These are phyloP conservation scores for Chamaecyparis obtusa DNA, from an alignment of 75 land plant genomes.

Conservation along the genomic window DNA sequence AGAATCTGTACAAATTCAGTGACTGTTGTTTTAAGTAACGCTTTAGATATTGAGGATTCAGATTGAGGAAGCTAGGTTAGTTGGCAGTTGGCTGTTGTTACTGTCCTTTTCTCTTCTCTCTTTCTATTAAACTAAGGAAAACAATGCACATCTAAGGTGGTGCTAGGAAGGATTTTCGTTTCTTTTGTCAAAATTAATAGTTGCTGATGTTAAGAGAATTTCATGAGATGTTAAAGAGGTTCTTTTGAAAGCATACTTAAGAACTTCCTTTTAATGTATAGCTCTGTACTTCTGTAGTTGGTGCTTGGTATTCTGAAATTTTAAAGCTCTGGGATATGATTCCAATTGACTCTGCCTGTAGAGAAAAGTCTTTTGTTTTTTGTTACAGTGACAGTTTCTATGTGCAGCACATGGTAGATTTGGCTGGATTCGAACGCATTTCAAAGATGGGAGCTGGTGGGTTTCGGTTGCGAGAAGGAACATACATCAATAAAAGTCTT, in stretches of 20 bases:
- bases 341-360: not conserved
- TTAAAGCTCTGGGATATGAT: not conserved
- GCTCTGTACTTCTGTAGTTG: not conserved
- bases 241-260: not conserved
- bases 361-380: not conserved
- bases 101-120: not conserved
- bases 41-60: not conserved
- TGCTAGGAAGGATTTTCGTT: not conserved
- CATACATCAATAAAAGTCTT: slow-evolving; percentile 3
- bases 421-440: slow-evolving; percentile 4
- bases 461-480: slow-evolving; percentile 1
- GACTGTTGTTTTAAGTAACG: not conserved
- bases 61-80: not conserved
- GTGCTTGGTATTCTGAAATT: not conserved
- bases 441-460: slow-evolving; percentile 2
- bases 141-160: not conserved
- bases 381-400: not conserved
- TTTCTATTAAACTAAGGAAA: not conserved
- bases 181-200: not conserved
- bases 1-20: not conserved
- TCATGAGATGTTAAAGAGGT: not conserved
- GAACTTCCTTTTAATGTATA: not conserved
- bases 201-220: not conserved
- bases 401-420: slow-evolving; percentile 7
- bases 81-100: not conserved